Percentiles rank a stretch among this genome's conserved stretches.
Conservation (phyloP, 306 rosid genomes). For the Dalbergia cultrata region DNA sequence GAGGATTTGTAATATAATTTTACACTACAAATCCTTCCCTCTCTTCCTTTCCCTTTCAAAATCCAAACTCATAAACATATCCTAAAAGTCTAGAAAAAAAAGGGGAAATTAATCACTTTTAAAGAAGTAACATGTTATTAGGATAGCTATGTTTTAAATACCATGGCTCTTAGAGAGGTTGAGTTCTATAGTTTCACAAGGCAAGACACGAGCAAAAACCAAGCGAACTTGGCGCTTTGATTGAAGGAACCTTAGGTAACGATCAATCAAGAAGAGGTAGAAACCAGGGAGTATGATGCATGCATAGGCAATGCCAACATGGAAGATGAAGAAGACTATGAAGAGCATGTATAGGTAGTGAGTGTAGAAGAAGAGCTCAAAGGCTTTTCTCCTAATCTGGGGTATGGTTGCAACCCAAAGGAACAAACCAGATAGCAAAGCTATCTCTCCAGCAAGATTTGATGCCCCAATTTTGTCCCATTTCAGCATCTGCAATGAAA, state of each 20-base stretch:
- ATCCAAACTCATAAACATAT: too few species aligned
- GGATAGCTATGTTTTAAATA: background rate
- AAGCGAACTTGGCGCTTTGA: constrained; percentile 58
- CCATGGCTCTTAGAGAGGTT: constrained; percentile 75
- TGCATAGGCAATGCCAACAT: constrained; percentile 63
- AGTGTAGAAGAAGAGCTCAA: constrained; percentile 80
- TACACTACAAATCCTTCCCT: too few species aligned
- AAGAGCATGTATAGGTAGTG: constrained; percentile 79
- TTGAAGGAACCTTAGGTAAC: constrained; percentile 73
- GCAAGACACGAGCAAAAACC: constrained; percentile 67
- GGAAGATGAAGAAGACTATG: constrained; percentile 75
- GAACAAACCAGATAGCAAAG: constrained; percentile 64
- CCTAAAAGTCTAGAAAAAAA: too few species aligned
- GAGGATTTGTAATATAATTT: too few species aligned
- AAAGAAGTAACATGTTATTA: background rate
- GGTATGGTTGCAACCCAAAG: constrained; percentile 76
- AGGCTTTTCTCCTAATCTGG: constrained; percentile 63
- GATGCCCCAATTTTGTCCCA: constrained; percentile 67
- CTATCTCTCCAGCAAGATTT: constrained; percentile 73
- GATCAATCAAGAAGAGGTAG: constrained; percentile 83
- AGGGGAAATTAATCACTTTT: too few species aligned
- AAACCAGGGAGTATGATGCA: constrained; percentile 76
- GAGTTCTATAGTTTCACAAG: constrained; percentile 73
- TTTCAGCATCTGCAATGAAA: constrained; percentile 63
- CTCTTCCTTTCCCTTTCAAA: too few species aligned